phyloP scores from a whole-genome alignment of 345 rosid species.

The Luvunga scandens region DNA sequence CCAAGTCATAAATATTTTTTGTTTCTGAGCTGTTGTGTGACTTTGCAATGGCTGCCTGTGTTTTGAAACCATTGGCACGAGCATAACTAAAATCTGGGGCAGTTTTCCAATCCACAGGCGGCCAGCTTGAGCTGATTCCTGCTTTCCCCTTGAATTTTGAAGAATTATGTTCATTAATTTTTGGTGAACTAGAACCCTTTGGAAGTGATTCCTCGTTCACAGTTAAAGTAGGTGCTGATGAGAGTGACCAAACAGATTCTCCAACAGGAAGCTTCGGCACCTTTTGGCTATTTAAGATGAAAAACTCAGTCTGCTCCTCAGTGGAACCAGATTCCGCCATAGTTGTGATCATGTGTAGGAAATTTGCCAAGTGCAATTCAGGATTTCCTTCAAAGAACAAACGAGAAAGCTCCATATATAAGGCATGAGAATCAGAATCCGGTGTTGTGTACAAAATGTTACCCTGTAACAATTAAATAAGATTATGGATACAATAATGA shows the following conservation, averaged over 20 bases:
- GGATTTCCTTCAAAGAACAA: conserved; percentile 65
- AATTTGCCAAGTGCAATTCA: conserved; percentile 76
- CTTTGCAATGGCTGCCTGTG: conserved; percentile 26
- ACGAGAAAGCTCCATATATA: conserved; percentile 78
- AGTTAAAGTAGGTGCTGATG: conserved; percentile 21
- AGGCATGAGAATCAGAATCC: conserved; percentile 57
- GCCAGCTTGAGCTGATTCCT: conserved; percentile 56
- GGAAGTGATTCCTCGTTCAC: conserved; percentile 21
- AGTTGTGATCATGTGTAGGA: conserved; percentile 78
- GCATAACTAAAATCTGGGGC: conserved; percentile 49
- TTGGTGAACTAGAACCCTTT: conserved; percentile 14
- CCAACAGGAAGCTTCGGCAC: conserved; percentile 59
- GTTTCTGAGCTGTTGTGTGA: conserved; percentile 20
- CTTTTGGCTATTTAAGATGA: conserved; percentile 73
- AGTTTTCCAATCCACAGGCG: conserved; percentile 69
- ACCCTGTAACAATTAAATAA: conserved; percentile 50
- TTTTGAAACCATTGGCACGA: conserved; percentile 33
- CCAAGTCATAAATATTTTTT: conserved; percentile 22
- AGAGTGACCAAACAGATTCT: conserved; percentile 65
- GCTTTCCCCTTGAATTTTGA: conserved; percentile 39
- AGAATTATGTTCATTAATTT: conserved; percentile 15
- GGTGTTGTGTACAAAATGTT: conserved; percentile 56
- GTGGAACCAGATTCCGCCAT: conserved; percentile 71
- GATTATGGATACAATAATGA: background rate
- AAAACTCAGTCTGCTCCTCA: conserved; percentile 68